Evolutionary conservation across 1,284 basidiomycete genomes (phyloP), one percentile per base, ranked within the genome.

Genomic region (Takashimella tepidaria): DNA sequence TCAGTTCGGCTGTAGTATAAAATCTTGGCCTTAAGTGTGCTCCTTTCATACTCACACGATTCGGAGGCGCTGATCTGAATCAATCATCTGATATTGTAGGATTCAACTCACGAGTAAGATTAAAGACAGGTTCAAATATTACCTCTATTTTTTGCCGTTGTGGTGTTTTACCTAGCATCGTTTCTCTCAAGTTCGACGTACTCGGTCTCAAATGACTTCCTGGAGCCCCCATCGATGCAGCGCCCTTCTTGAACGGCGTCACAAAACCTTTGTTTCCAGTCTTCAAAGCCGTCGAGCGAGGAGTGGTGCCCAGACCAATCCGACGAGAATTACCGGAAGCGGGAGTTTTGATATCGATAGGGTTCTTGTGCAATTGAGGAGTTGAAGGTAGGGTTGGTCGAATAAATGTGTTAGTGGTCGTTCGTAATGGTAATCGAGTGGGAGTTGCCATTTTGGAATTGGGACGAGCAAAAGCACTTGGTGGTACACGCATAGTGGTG

Each of bases 21-120:
- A 76, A 76, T 59, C 84, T 82, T 10, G 88, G 89, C 12, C 73
- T 65, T 11, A 88, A 70, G 41, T 51, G 62, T 0, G 63, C 56
- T 10, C 58, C 52, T 10, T 63, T 60, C 55, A 70, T 60, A 21
- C 57, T 57, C 21, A 60, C 26, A 3, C 74, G 55, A 11, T 53
- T 51, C 3, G 49, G 42, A 1, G 65, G 59, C 3, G 52, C 68
- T 70, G n/a, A n/a, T n/a, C n/a, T n/a, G n/a, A n/a, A n/a, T n/a
- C n/a, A n/a, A n/a, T n/a, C n/a, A n/a, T n/a, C n/a, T n/a, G 12
- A 19, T 11, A 25, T 5, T 23, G 13, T 26, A 19, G 13, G 42
- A 5, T 4, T 1, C 4, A 25, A 63, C 73, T 56, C 54, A 74
- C 73, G 54, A 5, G 53, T 53, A 24, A 75, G 51, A 41, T 76